Conservation (phyloP, 441 rosid genomes). For the Populus hybrid region DNA sequence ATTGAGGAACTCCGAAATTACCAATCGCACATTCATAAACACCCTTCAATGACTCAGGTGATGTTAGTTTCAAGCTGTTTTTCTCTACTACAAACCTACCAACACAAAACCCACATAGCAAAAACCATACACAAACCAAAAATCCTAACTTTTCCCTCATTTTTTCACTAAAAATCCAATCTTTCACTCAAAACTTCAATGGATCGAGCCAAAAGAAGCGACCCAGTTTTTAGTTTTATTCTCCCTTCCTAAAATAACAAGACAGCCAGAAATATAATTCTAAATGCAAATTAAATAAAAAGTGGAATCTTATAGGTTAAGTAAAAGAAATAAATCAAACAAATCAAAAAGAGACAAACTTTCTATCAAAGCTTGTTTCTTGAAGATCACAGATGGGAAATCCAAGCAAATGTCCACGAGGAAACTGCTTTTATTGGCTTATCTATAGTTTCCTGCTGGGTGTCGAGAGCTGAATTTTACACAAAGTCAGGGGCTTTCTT, state of each 20-base stretch:
- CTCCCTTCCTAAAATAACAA: not conserved
- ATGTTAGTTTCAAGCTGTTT: slow-evolving; percentile 73
- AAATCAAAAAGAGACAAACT: slow-evolving; percentile 12
- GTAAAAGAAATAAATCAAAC: not conserved
- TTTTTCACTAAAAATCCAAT: not conserved
- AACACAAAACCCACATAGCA: slow-evolving; percentile 45
- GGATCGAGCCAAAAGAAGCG: slow-evolving; percentile 2
- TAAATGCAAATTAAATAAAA: not conserved
- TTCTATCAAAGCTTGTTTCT: not conserved
- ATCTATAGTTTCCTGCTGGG: not conserved
- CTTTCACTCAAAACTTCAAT: slow-evolving; percentile 6
- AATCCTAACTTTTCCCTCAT: slow-evolving; percentile 58
- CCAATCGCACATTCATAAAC: slow-evolving; percentile 79
- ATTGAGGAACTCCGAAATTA: slow-evolving; percentile 89
- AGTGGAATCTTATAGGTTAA: slow-evolving; percentile 17
- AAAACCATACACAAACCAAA: slow-evolving; percentile 39
- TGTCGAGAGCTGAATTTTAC: not conserved
- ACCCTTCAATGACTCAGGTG: slow-evolving; percentile 70
- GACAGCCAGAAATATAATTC: not conserved
- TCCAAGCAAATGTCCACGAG: not conserved
- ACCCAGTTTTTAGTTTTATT: not conserved
- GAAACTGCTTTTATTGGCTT: not conserved
- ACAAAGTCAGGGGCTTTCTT: not conserved
- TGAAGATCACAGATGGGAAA: not conserved
- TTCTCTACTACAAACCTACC: slow-evolving; percentile 87